A percentile compares a stretch with the other conserved stretches of the same genome.
Conservation (phyloP, 305 asterid genomes). For the Solanum hybrid region DNA sequence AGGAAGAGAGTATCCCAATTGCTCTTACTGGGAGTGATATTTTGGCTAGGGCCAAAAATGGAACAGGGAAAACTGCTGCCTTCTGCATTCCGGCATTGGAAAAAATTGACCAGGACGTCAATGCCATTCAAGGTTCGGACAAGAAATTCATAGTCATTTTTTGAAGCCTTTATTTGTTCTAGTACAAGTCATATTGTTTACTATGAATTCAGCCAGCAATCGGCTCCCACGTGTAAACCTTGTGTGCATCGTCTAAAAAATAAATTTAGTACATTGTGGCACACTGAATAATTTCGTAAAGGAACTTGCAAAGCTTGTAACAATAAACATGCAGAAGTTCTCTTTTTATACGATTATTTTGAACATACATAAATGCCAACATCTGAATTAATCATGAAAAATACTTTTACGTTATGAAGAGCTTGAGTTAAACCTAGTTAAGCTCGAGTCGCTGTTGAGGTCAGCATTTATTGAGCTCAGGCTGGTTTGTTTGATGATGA, state of each 20-base stretch:
- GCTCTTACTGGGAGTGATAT: conserved; percentile 43
- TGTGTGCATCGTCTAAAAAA: not conserved
- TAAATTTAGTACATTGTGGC: not conserved
- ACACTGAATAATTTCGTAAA: not conserved
- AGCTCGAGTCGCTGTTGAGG: not conserved
- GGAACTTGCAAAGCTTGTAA: not conserved
- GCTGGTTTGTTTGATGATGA: not conserved
- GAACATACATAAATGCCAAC: not conserved
- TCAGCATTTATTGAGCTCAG: not conserved
- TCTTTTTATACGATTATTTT: not conserved
- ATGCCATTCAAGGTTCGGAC: conserved; percentile 34
- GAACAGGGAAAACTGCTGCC: conserved; percentile 48
- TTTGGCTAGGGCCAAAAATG: conserved; percentile 45
- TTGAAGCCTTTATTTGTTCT: not conserved
- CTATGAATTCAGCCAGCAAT: not conserved
- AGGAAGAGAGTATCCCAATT: conserved; percentile 45
- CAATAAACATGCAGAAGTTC: not conserved
- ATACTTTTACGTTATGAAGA: not conserved
- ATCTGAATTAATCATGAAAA: not conserved
- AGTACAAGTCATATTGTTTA: not conserved
- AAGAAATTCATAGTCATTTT: not conserved
- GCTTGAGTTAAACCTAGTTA: not conserved
- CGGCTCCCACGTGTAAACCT: not conserved
- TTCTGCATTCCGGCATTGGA: conserved; percentile 42
- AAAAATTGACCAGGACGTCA: conserved; percentile 35